Percentiles rank a stretch among this genome's conserved stretches.
phyloP scores from a whole-genome alignment of 2,329 filamentous ascomycete genomes.

The Phaeosphaeriaceae sp. region DNA sequence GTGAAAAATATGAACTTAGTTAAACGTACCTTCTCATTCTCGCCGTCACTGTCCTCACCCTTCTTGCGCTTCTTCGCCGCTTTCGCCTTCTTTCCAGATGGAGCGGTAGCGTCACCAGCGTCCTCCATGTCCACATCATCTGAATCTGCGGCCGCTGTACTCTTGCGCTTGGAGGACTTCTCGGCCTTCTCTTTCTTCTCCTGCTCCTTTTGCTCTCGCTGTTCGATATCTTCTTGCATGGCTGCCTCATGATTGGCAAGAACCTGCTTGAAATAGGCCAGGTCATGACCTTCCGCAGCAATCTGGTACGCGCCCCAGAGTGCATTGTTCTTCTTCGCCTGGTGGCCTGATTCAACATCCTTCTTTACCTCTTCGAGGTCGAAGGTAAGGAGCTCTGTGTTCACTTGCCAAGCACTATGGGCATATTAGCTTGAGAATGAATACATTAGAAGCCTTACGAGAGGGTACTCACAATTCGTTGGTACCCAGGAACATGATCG shows the following conservation, averaged over 20 bases:
- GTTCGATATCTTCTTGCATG: conserved; percentile 63
- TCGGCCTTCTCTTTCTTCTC: conserved; percentile 67
- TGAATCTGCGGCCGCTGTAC: conserved; percentile 35
- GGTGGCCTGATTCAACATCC: conserved; percentile 73
- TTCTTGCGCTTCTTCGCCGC: conserved; percentile 77
- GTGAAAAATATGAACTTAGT: background rate
- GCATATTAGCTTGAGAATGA: conserved; percentile 7
- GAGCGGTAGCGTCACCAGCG: conserved; percentile 43
- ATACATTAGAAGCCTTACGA: background rate
- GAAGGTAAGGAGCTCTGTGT: conserved; percentile 80
- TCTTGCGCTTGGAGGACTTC: conserved; percentile 58
- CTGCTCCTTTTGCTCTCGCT: conserved; percentile 67
- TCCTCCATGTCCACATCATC: conserved; percentile 51
- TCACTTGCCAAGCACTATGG: conserved; percentile 85
- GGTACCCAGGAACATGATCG: conserved; percentile 92
- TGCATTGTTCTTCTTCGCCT: conserved; percentile 84
- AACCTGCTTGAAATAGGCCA: conserved; percentile 84
- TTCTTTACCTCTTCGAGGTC: conserved; percentile 74
- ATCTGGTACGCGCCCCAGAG: conserved; percentile 80
- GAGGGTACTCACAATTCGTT: conserved; percentile 88
- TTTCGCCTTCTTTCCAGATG: conserved; percentile 45
- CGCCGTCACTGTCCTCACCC: conserved; percentile 67
- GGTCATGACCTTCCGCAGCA: conserved; percentile 76
- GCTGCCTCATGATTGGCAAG: conserved; percentile 66
- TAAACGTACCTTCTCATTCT: conserved; percentile 65